Evolutionary conservation across 1,139 yeast genomes (phyloP).

Genomic region (Diutina rugosa): DNA sequence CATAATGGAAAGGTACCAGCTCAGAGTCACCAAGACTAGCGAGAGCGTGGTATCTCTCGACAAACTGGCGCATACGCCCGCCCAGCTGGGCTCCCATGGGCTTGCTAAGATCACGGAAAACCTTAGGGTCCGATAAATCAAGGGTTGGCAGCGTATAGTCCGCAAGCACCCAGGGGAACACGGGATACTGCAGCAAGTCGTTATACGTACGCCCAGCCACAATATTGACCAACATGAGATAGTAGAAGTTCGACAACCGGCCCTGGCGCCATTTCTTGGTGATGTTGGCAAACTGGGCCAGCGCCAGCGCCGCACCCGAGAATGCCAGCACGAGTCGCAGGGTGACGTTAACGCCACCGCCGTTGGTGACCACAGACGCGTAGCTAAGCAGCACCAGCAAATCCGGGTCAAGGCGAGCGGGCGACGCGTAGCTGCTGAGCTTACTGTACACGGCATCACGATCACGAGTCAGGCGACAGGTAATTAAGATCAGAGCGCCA

Average conservation of each 20-base stretch:
- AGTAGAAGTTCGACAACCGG: slow-evolving; percentile 68
- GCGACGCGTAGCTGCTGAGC: slow-evolving; percentile 13
- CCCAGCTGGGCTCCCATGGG: slow-evolving; percentile 83
- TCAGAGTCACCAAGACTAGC: slow-evolving; percentile 38
- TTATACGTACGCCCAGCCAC: slow-evolving; percentile 80
- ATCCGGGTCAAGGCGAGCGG: neutral
- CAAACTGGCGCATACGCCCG: slow-evolving; percentile 45
- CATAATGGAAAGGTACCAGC: slow-evolving; percentile 72
- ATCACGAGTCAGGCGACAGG: slow-evolving; percentile 35
- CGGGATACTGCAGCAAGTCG: slow-evolving; percentile 80
- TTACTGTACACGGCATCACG: slow-evolving; percentile 44
- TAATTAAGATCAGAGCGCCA: slow-evolving; percentile 55
- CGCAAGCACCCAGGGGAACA: slow-evolving; percentile 82
- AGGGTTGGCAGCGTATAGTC: slow-evolving; percentile 58
- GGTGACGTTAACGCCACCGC: neutral
- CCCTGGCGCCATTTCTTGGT: slow-evolving; percentile 67
- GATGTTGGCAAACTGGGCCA: neutral
- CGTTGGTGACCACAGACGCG: neutral
- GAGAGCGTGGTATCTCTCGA: slow-evolving; percentile 58
- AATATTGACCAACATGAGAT: slow-evolving; percentile 65
- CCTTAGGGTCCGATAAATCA: slow-evolving; percentile 44
- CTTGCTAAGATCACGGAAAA: slow-evolving; percentile 62
- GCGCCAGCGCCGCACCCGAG: neutral
- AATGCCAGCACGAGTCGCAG: neutral
- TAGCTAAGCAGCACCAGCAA: neutral